Base-by-base conservation (phyloP, 768 basidiomycete genomes). In the Trametes punicea region DNA sequence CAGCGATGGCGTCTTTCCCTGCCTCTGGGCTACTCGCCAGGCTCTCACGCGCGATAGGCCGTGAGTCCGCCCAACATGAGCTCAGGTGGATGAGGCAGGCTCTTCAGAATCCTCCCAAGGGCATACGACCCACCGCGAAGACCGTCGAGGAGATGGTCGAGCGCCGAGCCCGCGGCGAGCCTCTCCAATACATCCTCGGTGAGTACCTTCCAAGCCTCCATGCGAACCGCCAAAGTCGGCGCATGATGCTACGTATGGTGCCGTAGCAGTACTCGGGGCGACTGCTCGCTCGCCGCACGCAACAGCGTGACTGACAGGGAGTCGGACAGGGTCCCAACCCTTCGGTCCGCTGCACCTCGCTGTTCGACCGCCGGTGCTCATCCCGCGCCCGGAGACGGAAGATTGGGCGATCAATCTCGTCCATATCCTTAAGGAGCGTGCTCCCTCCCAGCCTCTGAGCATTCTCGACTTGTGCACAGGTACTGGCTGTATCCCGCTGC, bases 381-480 rank as follows among this genome's bases (percentile, higher is more conserved):
- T 98, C 39, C 96, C 96, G 11, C 87, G 96, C 13, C 90, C 94
- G 40, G 96, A 99, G 71, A 99, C 96, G 0, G 93, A 97, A 66
- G 72, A 92, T 61, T 91, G 89, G 88, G 76, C 85, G 6, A 69
- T 82, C 8, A 78, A 76, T 47, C 80, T 93, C 52, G 77, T 85
- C 25, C 72, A 78, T 11, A 65, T 67, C n/a, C 64, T 82, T 47
- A 57, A 69, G 2, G 10, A 7, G 23, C 57, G 6, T 18, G n/a
- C 67, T 70, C 15, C 61, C 70, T 16, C 34, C 18, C 46, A 33
- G 10, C 72, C 73, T 0, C 25, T 78, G 15, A 74, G 73, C 27
- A 70, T 95, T 25, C 76, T 98, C 29, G 96, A 99, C 73, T 82
- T 98, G 41, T 93, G 95, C 69, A 96, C 94, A 5, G 96, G 96